Percentiles rank a stretch among this genome's conserved stretches.
Evolutionary conservation across 257 asterid species (phyloP).

Genomic region (Solanum chiquidenum): DNA sequence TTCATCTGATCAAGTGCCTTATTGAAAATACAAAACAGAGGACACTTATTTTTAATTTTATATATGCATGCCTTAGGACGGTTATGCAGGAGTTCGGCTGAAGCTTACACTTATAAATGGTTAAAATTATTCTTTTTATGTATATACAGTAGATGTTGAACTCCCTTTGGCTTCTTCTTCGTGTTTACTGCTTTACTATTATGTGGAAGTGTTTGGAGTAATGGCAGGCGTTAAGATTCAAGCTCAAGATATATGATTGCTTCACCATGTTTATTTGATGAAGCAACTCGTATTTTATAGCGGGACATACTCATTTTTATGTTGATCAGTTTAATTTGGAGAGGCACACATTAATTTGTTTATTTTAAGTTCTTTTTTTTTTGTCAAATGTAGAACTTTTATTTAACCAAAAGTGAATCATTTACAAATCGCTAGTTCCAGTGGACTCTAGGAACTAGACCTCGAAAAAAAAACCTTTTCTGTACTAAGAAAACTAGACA

Average conservation of each 20-base stretch:
- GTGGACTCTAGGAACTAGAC: neutral
- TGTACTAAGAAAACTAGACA: neutral
- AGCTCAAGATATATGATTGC: neutral
- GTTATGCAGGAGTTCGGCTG: neutral
- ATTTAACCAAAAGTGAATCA: neutral
- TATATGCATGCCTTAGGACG: neutral
- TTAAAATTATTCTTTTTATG: neutral
- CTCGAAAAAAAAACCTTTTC: too few relatives aligned
- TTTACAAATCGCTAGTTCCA: neutral
- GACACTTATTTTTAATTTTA: neutral
- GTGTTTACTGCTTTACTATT: neutral
- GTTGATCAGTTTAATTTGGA: neutral
- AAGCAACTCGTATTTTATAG: neutral
- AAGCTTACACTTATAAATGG: neutral
- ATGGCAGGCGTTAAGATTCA: neutral
- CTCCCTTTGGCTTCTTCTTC: neutral
- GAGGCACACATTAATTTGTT: neutral
- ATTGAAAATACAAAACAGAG: neutral
- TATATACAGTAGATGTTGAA: neutral
- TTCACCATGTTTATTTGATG: neutral
- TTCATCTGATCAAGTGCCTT: neutral
- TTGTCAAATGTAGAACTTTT: neutral
- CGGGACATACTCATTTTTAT: neutral
- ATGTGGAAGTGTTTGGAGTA: neutral
- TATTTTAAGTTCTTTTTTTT: neutral